Conservation (phyloP, 2,329 filamentous ascomycete genomes). For the Taxawa tesnikishii region DNA sequence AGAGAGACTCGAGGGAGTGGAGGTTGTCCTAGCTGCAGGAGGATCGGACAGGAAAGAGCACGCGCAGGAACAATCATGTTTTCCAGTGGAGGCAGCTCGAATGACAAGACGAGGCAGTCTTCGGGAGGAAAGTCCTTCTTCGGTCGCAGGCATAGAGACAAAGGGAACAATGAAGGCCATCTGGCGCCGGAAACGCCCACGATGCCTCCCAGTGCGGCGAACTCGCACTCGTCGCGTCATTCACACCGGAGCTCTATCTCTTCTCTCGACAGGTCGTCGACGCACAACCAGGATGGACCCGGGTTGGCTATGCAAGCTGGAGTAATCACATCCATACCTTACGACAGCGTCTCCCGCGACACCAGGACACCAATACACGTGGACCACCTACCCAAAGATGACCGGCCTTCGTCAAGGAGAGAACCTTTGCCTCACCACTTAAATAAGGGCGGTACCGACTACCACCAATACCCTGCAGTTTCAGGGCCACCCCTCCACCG, state of each 20-base stretch:
- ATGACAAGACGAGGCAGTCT: constrained; percentile 72
- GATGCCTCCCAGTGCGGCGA: constrained; percentile 49
- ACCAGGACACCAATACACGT: constrained; percentile 58
- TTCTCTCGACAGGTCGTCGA: constrained; percentile 11
- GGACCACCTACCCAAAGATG: constrained; percentile 58
- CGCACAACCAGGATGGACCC: constrained; percentile 20
- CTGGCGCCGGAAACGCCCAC: constrained; percentile 44
- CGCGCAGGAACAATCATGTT: constrained; percentile 16
- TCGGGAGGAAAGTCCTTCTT: constrained; percentile 78
- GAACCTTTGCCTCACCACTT: constrained; percentile 74
- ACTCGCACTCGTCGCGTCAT: constrained; percentile 57
- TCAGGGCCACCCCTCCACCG: constrained; percentile 47
- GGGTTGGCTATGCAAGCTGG: constrained; percentile 66
- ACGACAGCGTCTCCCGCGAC: constrained; percentile 57
- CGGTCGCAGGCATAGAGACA: constrained; percentile 68
- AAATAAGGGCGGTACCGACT: constrained; percentile 66
- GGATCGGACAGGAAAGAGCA: neutral
- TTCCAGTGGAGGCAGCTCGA: constrained; percentile 43
- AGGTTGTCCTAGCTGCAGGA: too few relatives aligned
- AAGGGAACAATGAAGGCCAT: constrained; percentile 51
- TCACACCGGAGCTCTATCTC: constrained; percentile 49
- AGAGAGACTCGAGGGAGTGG: neutral
- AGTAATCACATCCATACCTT: constrained; percentile 78
- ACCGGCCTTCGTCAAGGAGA: constrained; percentile 45
- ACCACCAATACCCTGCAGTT: constrained; percentile 76